phyloP scores from a whole-genome alignment of 2,329 filamentous ascomycete genomes.

The Alternaria consortialis region DNA sequence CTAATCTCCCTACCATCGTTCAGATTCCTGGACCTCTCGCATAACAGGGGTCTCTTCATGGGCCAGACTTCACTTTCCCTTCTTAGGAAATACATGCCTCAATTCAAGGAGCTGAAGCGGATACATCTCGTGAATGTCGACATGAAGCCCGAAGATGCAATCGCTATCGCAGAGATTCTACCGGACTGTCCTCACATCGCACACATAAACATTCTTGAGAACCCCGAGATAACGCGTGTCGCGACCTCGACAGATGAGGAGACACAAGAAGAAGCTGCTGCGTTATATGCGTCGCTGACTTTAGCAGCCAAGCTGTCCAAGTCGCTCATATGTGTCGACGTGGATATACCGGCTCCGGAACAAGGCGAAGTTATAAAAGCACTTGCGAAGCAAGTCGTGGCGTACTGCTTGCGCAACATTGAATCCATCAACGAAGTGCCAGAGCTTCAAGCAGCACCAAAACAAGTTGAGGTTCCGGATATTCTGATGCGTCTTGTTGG shows the following conservation, averaged over 20 bases:
- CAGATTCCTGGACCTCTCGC: slow-evolving; percentile 89
- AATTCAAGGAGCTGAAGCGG: slow-evolving; percentile 78
- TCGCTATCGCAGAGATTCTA: slow-evolving; percentile 87
- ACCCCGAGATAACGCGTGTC: slow-evolving; percentile 74
- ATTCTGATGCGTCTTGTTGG: slow-evolving; percentile 89
- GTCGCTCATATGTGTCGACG: slow-evolving; percentile 87
- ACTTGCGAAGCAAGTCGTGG: slow-evolving; percentile 91
- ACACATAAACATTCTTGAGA: slow-evolving; percentile 87
- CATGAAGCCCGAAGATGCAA: slow-evolving; percentile 86
- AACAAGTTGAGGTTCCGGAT: slow-evolving; percentile 74
- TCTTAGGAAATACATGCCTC: slow-evolving; percentile 84
- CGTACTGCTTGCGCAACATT: slow-evolving; percentile 92
- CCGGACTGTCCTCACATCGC: slow-evolving; percentile 83
- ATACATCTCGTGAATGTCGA: slow-evolving; percentile 87
- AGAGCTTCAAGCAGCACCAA: slow-evolving; percentile 59
- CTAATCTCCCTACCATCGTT: slow-evolving; percentile 75
- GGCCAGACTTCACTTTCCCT: slow-evolving; percentile 77
- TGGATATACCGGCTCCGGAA: slow-evolving; percentile 82
- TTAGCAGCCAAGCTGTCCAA: slow-evolving; percentile 85
- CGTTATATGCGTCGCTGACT: slow-evolving; percentile 89
- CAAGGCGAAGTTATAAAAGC: slow-evolving; percentile 93
- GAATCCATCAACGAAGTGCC: slow-evolving; percentile 77
- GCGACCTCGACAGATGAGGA: slow-evolving; percentile 80
- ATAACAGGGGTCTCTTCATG: slow-evolving; percentile 83
- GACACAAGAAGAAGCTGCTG: slow-evolving; percentile 90